Conservation (phyloP, 75 land plant species). For the Adiantum capillusveneris region DNA sequence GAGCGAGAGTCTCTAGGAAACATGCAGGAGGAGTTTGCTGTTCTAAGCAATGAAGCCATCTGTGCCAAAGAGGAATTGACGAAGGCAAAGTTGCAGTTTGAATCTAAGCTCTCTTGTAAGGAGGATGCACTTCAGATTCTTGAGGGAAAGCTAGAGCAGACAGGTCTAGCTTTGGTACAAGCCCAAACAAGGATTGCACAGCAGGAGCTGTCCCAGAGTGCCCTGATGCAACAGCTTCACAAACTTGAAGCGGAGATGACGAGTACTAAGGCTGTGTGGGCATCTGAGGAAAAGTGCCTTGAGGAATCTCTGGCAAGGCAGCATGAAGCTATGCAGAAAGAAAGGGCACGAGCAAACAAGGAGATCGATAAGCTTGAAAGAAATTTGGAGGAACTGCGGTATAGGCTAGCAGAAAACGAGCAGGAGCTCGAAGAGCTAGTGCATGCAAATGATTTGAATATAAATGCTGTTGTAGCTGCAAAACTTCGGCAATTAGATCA, state of each 20-base stretch:
- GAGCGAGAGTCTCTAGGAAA: background rate
- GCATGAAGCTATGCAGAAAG: background rate
- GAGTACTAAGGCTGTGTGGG: background rate
- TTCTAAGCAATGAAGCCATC: slow-evolving; percentile 5
- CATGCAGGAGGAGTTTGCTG: background rate
- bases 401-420: slow-evolving; percentile 7
- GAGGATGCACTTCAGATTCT: background rate
- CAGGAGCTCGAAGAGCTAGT: slow-evolving; percentile 4
- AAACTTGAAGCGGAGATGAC: background rate
- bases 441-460: background rate
- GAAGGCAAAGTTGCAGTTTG: background rate
- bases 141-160: background rate
- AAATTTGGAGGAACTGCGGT: background rate
- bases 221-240: background rate
- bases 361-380: slow-evolving; percentile 4
- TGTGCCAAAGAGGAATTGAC: background rate
- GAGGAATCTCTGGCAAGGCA: slow-evolving; percentile 1
- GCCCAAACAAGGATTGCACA: background rate
- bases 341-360: slow-evolving; percentile 1
- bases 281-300: background rate
- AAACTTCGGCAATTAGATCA: slow-evolving; percentile 6
- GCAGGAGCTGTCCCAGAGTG: background rate
- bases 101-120: background rate
- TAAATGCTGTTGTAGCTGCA: slow-evolving; percentile 2
- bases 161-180: background rate